These are phyloP conservation scores for Hypomontagnella submonticulosa DNA, from an alignment of 495 filamentous ascomycete genomes.

Conservation along the genomic window DNA sequence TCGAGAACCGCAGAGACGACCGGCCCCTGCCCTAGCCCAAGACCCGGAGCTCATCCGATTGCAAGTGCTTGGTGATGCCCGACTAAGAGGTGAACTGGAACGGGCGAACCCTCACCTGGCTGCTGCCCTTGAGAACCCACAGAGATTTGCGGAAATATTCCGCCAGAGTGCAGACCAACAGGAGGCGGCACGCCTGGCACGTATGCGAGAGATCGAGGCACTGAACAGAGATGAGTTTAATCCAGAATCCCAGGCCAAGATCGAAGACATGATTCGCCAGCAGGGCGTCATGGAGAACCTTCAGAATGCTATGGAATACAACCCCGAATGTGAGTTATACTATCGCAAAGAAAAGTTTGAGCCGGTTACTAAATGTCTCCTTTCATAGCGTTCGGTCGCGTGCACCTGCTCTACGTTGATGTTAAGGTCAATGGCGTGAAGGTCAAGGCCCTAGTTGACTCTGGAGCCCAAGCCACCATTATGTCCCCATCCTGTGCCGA, in stretches of 20 bases:
- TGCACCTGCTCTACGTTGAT: constrained; percentile 96
- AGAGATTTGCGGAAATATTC: constrained; percentile 76
- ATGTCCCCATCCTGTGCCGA: constrained; percentile 96
- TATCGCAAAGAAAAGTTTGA: constrained; percentile 7
- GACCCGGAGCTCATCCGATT: constrained; percentile 87
- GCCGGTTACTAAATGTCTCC: constrained; percentile 15
- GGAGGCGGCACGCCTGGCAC: constrained; percentile 73
- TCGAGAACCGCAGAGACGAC: constrained; percentile 44
- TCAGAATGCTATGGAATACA: constrained; percentile 94
- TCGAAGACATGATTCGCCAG: constrained; percentile 96
- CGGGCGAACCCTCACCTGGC: constrained; percentile 78
- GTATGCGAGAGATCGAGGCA: constrained; percentile 77
- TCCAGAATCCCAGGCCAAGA: constrained; percentile 86
- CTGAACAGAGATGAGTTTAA: constrained; percentile 95
- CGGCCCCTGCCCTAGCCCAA: constrained; percentile 46
- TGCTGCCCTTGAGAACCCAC: constrained; percentile 79
- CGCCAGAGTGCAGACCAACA: constrained; percentile 73
- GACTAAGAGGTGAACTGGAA: constrained; percentile 72
- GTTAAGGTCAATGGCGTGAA: constrained; percentile 92
- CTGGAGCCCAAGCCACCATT: constrained; percentile 96
- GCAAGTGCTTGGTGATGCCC: constrained; percentile 83
- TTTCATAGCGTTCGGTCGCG: constrained; percentile 82
- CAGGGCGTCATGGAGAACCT: constrained; percentile 93
- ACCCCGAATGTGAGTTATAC: constrained; percentile 83
- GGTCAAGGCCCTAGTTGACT: constrained; percentile 97